Base-by-base conservation (phyloP, 169 alveolate genomes). In the Babesia ovis region DNA sequence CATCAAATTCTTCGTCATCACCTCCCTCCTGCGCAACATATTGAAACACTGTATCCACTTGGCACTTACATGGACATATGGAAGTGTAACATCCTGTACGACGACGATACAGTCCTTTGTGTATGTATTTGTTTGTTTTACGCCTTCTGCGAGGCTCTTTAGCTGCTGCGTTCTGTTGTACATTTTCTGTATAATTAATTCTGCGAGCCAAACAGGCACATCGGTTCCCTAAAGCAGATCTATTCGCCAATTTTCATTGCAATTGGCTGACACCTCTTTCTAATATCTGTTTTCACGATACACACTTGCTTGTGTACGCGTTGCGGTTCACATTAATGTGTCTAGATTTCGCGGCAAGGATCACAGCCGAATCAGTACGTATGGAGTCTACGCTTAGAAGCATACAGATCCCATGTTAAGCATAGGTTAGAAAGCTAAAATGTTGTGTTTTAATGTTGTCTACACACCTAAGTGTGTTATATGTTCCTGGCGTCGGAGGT, bases 121-220 rank as follows among this genome's bases (percentile, higher is more conserved):
- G 41, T 79, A 79, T 41, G 18, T 3, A 39, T 53, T 66, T 32
- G 71, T 11, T 25, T 20, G 39, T 22, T 57, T 42, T 4, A 41
- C 18, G 14, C 87, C 87, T 16, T 45, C 32, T 16, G 53, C 77
- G 59, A 79, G 48, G 39, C 35, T 54, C 37, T 43, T 9, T 43
- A 79, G 77, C 69, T 79, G 87, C 46, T 61, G 50, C 31, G 87
- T 79, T n/a, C 87, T 41, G 61, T 68, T 79, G 46, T 66, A 79
- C 87, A 79, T 79, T 39, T 39, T 77, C 18, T 29, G 46, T 60
- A 20, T 31, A 3, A 22, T 54, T 31, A 4, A 35, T 9, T 35
- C 41, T 4, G 53, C 14, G 25, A 29, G 9, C 20, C 61, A 29
- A 27, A 6, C 22, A 25, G 12, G 20, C 41, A 54, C 61, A 54